Conservation (phyloP, 306 rosid species). For the Quercus cerris region DNA sequence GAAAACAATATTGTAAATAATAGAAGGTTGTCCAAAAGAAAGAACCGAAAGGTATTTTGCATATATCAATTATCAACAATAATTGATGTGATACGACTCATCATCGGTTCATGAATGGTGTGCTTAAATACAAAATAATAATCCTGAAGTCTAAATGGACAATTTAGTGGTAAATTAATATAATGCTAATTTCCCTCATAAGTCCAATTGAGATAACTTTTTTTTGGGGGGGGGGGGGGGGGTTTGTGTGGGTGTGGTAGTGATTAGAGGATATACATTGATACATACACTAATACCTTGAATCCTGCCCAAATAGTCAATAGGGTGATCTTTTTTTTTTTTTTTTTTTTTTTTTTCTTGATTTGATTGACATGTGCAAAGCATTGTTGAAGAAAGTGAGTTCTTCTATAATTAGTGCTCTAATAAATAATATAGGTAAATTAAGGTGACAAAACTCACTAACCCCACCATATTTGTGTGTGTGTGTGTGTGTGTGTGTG, state of each 20-base stretch:
- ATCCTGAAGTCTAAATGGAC: too few relatives aligned
- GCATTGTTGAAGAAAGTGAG: background rate
- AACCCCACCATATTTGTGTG: background rate
- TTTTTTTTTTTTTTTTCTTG: background rate
- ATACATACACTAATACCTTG: background rate
- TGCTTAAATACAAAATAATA: too few relatives aligned
- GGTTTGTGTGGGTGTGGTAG: rapidly evolving
- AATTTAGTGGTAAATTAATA: too few relatives aligned
- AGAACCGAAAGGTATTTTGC: background rate
- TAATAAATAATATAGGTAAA: too few relatives aligned
- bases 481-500: background rate
- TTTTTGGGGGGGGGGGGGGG: too few relatives aligned
- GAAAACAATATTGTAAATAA: background rate
- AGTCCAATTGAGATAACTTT: too few relatives aligned
- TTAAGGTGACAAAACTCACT: too few relatives aligned
- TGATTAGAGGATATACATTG: too few relatives aligned
- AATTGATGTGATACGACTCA: background rate
- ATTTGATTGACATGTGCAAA: background rate
- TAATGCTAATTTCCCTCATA: too few relatives aligned
- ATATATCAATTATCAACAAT: background rate
- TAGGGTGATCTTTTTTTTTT: background rate
- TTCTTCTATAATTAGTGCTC: background rate
- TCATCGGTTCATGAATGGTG: too few relatives aligned
- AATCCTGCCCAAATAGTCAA: background rate
- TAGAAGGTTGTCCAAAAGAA: background rate